These are phyloP conservation scores for Chrysanthemum lavandulifolium DNA, from an alignment of 129 eudicot genomes.

Conservation along the genomic window DNA sequence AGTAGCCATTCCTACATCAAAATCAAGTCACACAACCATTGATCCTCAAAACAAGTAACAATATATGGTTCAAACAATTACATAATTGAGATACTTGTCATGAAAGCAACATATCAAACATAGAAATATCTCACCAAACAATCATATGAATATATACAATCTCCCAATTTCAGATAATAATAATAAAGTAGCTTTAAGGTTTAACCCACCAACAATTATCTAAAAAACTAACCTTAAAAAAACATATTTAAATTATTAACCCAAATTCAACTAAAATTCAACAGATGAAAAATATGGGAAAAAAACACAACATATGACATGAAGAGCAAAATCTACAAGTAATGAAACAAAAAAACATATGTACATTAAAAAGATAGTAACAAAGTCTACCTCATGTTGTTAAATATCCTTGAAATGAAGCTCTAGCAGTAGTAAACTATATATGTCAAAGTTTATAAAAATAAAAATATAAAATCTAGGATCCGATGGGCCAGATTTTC, in stretches of 20 bases:
- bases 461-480: constrained; percentile 18
- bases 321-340: background rate
- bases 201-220: constrained; percentile 30
- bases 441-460: constrained; percentile 5
- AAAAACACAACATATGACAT: too few species aligned
- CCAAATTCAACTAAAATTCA: constrained; percentile 5
- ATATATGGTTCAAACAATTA: background rate
- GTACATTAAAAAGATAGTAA: background rate
- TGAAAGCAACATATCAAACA: background rate
- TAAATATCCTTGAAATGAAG: constrained; percentile 21
- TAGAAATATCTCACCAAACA: constrained; percentile 29
- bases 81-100: background rate
- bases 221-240: constrained; percentile 17
- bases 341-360: background rate
- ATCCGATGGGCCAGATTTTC: constrained; percentile 48
- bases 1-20: constrained; percentile 67
- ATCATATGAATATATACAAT: constrained; percentile 14
- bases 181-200: constrained; percentile 26
- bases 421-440: constrained; percentile 8
- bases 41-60: background rate
- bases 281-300: background rate
- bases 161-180: constrained; percentile 11
- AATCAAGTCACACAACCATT: constrained; percentile 9
- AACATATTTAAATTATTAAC: background rate
- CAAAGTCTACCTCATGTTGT: constrained; percentile 32